A percentile compares a stretch with the other conserved stretches of the same genome.
Evolutionary conservation across 1,284 basidiomycete genomes (phyloP).

Genomic region (Tilletia setariae): DNA sequence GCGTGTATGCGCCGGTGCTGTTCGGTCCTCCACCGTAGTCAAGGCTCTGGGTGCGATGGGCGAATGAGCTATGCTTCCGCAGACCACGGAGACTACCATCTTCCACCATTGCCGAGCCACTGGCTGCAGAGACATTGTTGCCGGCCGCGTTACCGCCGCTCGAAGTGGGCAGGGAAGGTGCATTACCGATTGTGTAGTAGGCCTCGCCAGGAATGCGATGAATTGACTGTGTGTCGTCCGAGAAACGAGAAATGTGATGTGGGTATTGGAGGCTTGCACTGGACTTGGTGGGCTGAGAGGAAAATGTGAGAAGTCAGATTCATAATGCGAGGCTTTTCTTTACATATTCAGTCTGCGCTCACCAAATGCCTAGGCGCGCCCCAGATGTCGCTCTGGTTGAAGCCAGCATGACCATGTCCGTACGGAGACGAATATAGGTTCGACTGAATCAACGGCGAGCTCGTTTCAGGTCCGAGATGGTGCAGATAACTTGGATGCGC

Average conservation of each 20-base stretch:
- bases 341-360: conserved; percentile 21
- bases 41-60: conserved; percentile 44
- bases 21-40: conserved; percentile 42
- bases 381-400: conserved; percentile 47
- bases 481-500: conserved; percentile 11
- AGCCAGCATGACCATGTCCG: conserved; percentile 31
- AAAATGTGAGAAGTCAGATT: background rate
- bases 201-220: conserved; percentile 27
- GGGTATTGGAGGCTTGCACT: conserved; percentile 36
- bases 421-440: conserved; percentile 48
- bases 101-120: conserved; percentile 16
- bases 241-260: conserved; percentile 28
- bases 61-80: conserved; percentile 43
- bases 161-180: background rate
- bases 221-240: conserved; percentile 35
- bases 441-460: conserved; percentile 39
- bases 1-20: conserved; percentile 20
- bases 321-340: background rate
- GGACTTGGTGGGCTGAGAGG: conserved; percentile 12
- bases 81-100: conserved; percentile 39
- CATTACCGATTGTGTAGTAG: conserved; percentile 15
- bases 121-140: too few relatives aligned
- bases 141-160: too few relatives aligned
- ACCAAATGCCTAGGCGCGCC: conserved; percentile 31
- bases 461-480: conserved; percentile 23